Base-by-base conservation (phyloP, 495 filamentous ascomycete species). In the Aspergillus leporis region DNA sequence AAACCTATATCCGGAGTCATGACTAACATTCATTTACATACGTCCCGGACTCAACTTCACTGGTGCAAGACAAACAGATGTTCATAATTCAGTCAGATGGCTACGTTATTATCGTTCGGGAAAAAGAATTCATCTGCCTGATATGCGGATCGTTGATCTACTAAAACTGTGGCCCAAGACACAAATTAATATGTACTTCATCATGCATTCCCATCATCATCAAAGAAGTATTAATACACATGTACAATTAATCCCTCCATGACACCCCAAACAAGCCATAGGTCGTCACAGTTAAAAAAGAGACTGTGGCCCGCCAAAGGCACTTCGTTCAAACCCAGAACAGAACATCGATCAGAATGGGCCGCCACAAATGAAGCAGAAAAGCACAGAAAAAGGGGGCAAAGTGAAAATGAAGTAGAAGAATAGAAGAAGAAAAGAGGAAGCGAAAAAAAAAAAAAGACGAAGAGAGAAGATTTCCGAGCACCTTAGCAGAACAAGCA, bases 141-240 rank as follows among this genome's bases (percentile, higher is more conserved):
- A 5, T 32, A 32, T 10, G 31, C 5, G 31, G 31, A 5, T 10
- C 10, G 31, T 32, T 10, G 10, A 32, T 32, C 34, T 14, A 36
- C 34, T 10, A 10, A 12, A 41, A 16, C 38, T n/a, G 38, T 41
- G 16, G 14, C 16, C 6, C n/a, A 16, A 41, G 3, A 23, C 5
- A 22, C 21, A 16, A 47, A 22, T 6, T 28, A 47, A 47, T 47
- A 47, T 47, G 21, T 47, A 47, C 43, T 23, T 47, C 43, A n/a
- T 47, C 43, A 47, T 47, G 19, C 49, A 51, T 51, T 19, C 25
- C n/a, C 28, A 13, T 50, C 55, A 49, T 57, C 38, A 55, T 55
- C 53, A 46, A 30, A n/a, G 21, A 51, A 40, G 46, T 59, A 45
- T 53, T 34, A 48, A 36, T 59, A 59, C 57, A 59, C 28, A 59